Conservation (phyloP, 2,329 filamentous ascomycete genomes). For the Aspergillus viridinutans region DNA sequence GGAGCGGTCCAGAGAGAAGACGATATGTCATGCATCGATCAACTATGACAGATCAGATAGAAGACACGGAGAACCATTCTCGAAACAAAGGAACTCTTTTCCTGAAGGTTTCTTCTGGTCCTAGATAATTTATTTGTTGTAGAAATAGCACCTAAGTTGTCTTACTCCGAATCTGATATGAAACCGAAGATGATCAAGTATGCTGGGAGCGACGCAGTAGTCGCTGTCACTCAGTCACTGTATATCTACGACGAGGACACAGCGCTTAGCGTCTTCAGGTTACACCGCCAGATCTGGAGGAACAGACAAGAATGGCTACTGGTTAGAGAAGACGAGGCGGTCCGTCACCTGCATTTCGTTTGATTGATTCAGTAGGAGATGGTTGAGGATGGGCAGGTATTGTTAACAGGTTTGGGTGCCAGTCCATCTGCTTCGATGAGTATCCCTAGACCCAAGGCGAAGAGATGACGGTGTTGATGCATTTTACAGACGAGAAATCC, state of each 20-base stretch:
- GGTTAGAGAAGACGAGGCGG: background rate
- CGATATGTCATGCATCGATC: background rate
- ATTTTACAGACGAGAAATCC: background rate
- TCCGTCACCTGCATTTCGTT: constrained; percentile 1
- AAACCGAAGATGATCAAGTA: background rate
- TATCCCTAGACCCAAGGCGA: background rate
- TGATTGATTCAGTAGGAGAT: background rate
- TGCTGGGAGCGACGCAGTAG: background rate
- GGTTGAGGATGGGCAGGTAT: background rate
- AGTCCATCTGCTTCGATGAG: background rate
- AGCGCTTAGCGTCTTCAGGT: constrained; percentile 11
- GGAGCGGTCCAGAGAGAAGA: background rate
- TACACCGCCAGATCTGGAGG: constrained; percentile 23
- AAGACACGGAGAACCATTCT: constrained; percentile 2
- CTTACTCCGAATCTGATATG: background rate
- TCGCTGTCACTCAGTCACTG: background rate
- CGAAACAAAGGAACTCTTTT: background rate
- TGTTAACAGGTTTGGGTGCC: background rate
- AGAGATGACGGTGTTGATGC: background rate
- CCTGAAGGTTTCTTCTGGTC: background rate
- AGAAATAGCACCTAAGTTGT: background rate
- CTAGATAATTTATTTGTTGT: background rate
- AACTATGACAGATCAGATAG: background rate
- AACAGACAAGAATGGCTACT: background rate
- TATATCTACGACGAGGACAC: background rate